Base-by-base conservation (phyloP, 2,329 filamentous ascomycete genomes). In the Xylaria sp. region DNA sequence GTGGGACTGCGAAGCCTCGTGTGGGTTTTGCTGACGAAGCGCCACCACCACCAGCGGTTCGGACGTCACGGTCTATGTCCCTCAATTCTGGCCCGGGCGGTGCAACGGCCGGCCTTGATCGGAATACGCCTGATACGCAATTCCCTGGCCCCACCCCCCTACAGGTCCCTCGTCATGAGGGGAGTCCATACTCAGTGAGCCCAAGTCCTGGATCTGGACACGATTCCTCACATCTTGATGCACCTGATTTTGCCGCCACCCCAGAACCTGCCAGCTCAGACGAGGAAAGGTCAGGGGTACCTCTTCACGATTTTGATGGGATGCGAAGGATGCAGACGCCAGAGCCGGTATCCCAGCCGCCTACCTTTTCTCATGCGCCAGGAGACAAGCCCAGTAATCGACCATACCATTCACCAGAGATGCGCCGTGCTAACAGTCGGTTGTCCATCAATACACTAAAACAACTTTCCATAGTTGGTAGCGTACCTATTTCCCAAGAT, bases 401-500 rank as follows among this genome's bases (percentile, higher is more conserved):
- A 69, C 92, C 92, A 0, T 89, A 92, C 73, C 89, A 93, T 66
- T 90, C 93, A 34, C 88, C 91, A 15, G 93, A 96, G 76, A 84
- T 95, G 74, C 90, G 92, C 70, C 90, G 90, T 71, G 93, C 92
- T 60, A 96, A 93, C 73, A 94, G 91, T 73, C 90, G 93, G 25
- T 90, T 98, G 78, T 97, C 96, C 30, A 87, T 86, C 72, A 90
- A 89, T 0, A 98, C 95, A 0, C 84, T 97, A 53, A 86, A 90
- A 52, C 93, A 97, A 77, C 85, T 98, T 77, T 89, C 89, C 36
- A 91, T 90, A 72, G 91, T 91, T 53, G 88, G 87, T 62, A 87
- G 86, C 25, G 79, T 88, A 57, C 77, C 82, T 55, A 76, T 77
- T 9, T 76, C 80, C 46, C 76, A 76, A 45, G 77, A 79, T 52